Conservation (phyloP, 202 grass and related monocot species). For the Saccharum hybrid region DNA sequence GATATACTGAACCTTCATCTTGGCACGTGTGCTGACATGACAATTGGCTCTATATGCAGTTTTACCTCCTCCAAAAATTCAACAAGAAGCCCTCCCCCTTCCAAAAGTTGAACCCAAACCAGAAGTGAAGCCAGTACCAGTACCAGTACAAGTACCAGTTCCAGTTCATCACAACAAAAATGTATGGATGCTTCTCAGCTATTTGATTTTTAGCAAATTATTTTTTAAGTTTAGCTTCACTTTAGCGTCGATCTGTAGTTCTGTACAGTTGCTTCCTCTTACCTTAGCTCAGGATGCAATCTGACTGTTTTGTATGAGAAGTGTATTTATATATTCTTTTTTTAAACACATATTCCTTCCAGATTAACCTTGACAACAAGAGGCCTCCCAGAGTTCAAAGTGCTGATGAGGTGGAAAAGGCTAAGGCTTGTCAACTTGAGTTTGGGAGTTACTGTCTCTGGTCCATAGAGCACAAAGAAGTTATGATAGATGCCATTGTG, state of each 20-base stretch:
- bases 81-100: constrained; percentile 54
- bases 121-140: constrained; percentile 48
- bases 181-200: constrained; percentile 55
- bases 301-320: constrained; percentile 26
- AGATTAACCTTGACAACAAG: constrained; percentile 25
- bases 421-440: constrained; percentile 86
- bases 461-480: constrained; percentile 92
- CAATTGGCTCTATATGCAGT: constrained; percentile 55
- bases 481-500: constrained; percentile 73
- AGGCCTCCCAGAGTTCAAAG: constrained; percentile 56
- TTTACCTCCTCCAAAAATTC: constrained; percentile 47
- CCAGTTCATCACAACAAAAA: constrained; percentile 26
- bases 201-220: constrained; percentile 44
- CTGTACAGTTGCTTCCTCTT: constrained; percentile 2
- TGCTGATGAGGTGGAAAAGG: constrained; percentile 74
- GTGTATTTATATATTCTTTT: constrained; percentile 13
- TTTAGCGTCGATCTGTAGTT: constrained; percentile 21
- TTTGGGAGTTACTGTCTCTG: constrained; percentile 96
- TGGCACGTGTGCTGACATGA: constrained; percentile 1
- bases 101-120: constrained; percentile 54
- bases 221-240: constrained; percentile 21
- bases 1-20: constrained; percentile 9
- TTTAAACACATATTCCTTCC: constrained; percentile 41
- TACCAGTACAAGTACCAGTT: constrained; percentile 49
- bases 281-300: constrained; percentile 32